phyloP scores from a whole-genome alignment of 352 stramenopile species.

The Phytophthora multivora region DNA sequence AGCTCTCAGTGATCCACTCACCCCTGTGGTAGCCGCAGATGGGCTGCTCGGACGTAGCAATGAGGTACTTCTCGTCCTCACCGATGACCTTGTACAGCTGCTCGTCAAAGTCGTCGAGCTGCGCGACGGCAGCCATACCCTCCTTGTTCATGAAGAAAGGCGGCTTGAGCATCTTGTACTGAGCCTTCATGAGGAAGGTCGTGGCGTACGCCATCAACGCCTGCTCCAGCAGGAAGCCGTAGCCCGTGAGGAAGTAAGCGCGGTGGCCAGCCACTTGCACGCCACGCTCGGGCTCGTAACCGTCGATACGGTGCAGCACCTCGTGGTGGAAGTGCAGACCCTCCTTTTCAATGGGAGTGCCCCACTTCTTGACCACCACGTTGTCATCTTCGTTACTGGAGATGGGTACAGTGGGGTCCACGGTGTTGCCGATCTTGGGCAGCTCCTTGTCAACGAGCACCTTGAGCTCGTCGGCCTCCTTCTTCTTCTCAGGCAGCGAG shows the following conservation, averaged over 20 bases:
- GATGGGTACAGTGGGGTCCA: conserved; percentile 96
- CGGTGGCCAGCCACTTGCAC: conserved; percentile 96
- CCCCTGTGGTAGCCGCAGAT: conserved; percentile 98
- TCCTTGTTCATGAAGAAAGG: conserved; percentile 99
- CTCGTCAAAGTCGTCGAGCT: conserved; percentile 99
- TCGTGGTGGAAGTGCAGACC: conserved; percentile 95
- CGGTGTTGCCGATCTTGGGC: conserved; percentile 96
- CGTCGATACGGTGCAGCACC: conserved; percentile 98
- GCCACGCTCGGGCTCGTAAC: conserved; percentile 98
- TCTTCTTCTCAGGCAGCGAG: conserved; percentile 76
- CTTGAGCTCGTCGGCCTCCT: conserved; percentile 81
- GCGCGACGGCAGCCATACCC: conserved; percentile 97
- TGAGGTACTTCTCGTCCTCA: conserved; percentile 99
- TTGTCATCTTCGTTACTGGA: conserved; percentile 98
- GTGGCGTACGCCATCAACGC: conserved; percentile 99
- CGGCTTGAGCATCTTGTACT: conserved; percentile 99
- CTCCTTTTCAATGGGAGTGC: conserved; percentile 65
- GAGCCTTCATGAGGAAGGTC: conserved; percentile 94
- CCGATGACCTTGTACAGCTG: conserved; percentile 99
- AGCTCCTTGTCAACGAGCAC: conserved; percentile 77
- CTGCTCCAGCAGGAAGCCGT: conserved; percentile 98
- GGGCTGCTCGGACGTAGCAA: conserved; percentile 99
- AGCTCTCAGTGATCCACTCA: conserved; percentile 88
- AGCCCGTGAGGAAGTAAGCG: conserved; percentile 99
- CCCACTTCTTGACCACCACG: conserved; percentile 91